Evolutionary conservation across 140 eudicot species (phyloP).

Genomic region (Stevia rebaudiana): DNA sequence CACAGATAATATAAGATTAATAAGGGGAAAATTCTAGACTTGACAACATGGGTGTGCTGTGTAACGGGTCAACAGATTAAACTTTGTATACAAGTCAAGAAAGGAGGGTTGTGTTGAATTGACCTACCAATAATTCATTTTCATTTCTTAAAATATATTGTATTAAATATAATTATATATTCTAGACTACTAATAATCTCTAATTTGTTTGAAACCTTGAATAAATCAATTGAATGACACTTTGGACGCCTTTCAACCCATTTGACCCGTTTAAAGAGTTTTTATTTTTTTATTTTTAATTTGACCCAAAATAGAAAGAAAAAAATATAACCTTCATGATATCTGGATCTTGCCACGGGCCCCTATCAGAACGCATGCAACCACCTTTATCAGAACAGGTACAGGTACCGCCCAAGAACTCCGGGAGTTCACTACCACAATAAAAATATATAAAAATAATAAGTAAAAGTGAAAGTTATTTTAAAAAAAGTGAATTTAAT

Average conservation of each 20-base stretch:
- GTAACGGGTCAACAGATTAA: neutral
- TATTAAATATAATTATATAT: neutral
- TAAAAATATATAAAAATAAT: neutral
- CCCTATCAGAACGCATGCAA: slow-evolving; percentile 89
- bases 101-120: neutral
- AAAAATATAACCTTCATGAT: slow-evolving; percentile 56
- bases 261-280: neutral
- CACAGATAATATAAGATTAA: slow-evolving; percentile 9
- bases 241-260: neutral
- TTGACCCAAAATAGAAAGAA: neutral
- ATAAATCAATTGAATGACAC: neutral
- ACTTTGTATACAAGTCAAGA: too few species aligned
- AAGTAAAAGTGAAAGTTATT: neutral
- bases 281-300: neutral
- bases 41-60: neutral
- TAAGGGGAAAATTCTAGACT: neutral
- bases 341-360: slow-evolving; percentile 96
- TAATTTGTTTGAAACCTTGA: neutral
- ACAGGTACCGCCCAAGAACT: slow-evolving; percentile 95
- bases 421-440: slow-evolving; percentile 82
- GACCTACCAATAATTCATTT: neutral
- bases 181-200: neutral
- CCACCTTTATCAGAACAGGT: slow-evolving; percentile 83
- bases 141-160: neutral
- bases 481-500: neutral